Evolutionary conservation across 768 basidiomycete genomes (phyloP), one percentile per base, ranked within the genome.

Genomic region (Lactarius pseudohatsudake): DNA sequence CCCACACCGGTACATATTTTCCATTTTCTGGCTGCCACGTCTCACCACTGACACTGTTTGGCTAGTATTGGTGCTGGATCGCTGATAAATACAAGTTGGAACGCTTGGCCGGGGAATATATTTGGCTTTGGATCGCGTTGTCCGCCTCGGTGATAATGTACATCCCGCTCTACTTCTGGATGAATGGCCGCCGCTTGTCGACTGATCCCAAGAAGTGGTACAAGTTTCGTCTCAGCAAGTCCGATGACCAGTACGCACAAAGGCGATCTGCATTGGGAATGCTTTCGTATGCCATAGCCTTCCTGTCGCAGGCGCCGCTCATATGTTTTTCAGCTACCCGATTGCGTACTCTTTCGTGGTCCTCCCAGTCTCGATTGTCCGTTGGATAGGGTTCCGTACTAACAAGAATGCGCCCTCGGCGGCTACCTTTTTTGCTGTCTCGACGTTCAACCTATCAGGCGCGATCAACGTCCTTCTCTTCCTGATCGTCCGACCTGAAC

Each of bases 81-180:
- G 73, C 76, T 34, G 54, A 71, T 13, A 57, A 74, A 10, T 77
- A 74, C 70, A 43, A 72, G 3, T 62, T 65, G 7, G 74, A 77
- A 66, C 73, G 77, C 16, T 73, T 81, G 20, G 75, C 70, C 45
- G 80, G 78, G 7, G 80, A 81, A 69, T 82, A 82, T 64, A 41
- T 80, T 22, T 81, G 81, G 81, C 73, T 81, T 41, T 81, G 81
- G 81, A 58, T 79, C 36, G 74, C 79, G 2, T 73, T 81, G 11
- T 67, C 70, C 41, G 65, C 76, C 55, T 79, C 79, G 5, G 61
- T 76, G 34, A 22, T 76, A 9, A 66, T 75, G 4, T 81, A 81
- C 67, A 68, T 76, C 59, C 73, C 75, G 0, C 73, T 80, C 32
- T 80, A 75, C 69, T 71, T 80, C 64, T 76, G 77, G 73, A 75